These are phyloP conservation scores for Pseudoturritis turrita DNA, from an alignment of 345 rosid species.

Conservation along the genomic window DNA sequence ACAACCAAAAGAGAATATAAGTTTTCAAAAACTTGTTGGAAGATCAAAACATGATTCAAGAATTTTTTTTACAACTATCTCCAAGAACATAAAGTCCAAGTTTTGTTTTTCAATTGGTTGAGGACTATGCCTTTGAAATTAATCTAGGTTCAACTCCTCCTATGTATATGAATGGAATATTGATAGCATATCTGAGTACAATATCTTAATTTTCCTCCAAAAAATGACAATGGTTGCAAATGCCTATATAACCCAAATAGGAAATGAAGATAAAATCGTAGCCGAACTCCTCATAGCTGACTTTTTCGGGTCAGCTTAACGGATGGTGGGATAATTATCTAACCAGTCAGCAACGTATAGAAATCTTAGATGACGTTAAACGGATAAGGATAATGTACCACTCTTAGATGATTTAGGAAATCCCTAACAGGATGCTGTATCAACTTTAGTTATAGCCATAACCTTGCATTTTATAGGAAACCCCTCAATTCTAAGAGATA, in stretches of 20 bases:
- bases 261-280: not conserved
- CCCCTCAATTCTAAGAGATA: not conserved
- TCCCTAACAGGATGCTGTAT: not conserved
- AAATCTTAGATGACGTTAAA: not conserved
- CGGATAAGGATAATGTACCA: not conserved
- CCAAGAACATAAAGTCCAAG: no score
- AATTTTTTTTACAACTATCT: no score
- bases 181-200: no score
- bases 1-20: no score
- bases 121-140: no score
- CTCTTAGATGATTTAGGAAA: not conserved
- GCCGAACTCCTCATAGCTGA: not conserved
- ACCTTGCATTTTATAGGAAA: not conserved
- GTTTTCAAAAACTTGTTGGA: no score
- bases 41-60: no score
- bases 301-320: not conserved
- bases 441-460: not conserved
- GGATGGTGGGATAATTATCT: not conserved
- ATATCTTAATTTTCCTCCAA: no score
- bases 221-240: not conserved
- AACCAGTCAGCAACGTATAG: not conserved
- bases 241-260: not conserved
- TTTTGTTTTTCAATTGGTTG: no score
- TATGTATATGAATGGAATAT: no score
- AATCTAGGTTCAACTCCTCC: no score